phyloP scores from a whole-genome alignment of 768 basidiomycete species.

The Mycena epipterygia region DNA sequence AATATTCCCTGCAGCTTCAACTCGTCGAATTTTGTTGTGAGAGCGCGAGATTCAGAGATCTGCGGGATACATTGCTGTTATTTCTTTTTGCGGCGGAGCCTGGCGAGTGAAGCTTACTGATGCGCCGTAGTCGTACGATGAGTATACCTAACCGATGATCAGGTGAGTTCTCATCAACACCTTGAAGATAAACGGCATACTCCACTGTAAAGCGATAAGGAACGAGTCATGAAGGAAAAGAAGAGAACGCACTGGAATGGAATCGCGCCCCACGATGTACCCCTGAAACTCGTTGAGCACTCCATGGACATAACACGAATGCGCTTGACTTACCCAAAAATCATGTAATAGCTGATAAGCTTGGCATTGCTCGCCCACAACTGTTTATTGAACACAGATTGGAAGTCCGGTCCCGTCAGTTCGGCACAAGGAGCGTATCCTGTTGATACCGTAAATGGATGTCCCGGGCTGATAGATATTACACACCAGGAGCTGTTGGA shows the following conservation, averaged over 20 bases:
- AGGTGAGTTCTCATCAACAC: neutral
- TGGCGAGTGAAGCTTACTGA: conserved; percentile 50
- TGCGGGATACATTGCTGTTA: conserved; percentile 30
- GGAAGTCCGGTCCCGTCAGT: conserved; percentile 80
- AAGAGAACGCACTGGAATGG: conserved; percentile 81
- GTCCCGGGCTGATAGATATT: neutral
- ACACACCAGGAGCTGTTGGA: conserved; percentile 72
- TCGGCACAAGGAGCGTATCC: conserved; percentile 75
- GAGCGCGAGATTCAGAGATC: conserved; percentile 75
- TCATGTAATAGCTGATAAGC: conserved; percentile 88
- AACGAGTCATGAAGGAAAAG: neutral
- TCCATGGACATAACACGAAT: neutral
- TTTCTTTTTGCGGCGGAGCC: neutral
- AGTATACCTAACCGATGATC: conserved; percentile 29
- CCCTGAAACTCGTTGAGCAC: conserved; percentile 57
- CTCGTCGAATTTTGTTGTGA: conserved; percentile 80
- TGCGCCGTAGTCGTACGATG: conserved; percentile 88
- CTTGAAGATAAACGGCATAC: neutral
- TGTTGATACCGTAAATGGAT: conserved; percentile 38
- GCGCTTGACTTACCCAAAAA: conserved; percentile 69
- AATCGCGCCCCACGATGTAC: conserved; percentile 88
- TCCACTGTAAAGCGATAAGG: conserved; percentile 2
- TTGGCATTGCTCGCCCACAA: conserved; percentile 89
- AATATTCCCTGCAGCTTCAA: conserved; percentile 85
- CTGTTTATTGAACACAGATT: conserved; percentile 83